Evolutionary conservation across 2,329 filamentous ascomycete genomes (phyloP).

Genomic region (Talaromyces sp.): DNA sequence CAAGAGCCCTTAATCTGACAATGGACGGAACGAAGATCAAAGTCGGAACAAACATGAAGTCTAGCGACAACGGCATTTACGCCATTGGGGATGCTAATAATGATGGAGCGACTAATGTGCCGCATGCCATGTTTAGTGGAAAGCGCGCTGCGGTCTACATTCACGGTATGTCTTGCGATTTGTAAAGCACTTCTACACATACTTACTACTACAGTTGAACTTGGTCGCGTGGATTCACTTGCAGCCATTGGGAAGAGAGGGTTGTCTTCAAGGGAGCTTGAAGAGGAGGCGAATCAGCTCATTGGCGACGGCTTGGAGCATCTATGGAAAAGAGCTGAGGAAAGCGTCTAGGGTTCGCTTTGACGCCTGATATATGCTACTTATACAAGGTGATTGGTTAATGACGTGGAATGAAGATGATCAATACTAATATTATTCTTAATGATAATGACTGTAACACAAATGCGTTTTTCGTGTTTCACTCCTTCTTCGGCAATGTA

Average conservation of each 20-base stretch:
- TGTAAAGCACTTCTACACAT: neutral
- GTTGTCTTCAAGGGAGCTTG: slow-evolving; percentile 24
- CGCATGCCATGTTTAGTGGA: slow-evolving; percentile 58
- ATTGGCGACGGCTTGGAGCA: slow-evolving; percentile 33
- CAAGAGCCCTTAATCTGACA: slow-evolving; percentile 47
- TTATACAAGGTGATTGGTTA: neutral
- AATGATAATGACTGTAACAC: neutral
- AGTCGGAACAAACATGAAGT: slow-evolving; percentile 46
- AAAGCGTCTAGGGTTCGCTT: neutral
- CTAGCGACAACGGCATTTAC: slow-evolving; percentile 55
- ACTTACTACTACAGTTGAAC: slow-evolving; percentile 26
- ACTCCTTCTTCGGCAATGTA: slow-evolving; percentile 7
- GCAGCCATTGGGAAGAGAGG: slow-evolving; percentile 30
- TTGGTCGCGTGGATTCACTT: slow-evolving; percentile 31
- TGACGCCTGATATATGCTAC: neutral
- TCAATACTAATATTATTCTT: neutral
- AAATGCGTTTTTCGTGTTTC: neutral
- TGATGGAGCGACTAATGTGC: slow-evolving; percentile 59
- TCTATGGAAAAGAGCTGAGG: slow-evolving; percentile 22
- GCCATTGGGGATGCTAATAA: slow-evolving; percentile 60
- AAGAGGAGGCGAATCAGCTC: slow-evolving; percentile 26
- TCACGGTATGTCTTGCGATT: slow-evolving; percentile 47
- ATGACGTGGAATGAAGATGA: neutral
- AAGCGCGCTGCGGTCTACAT: slow-evolving; percentile 57
- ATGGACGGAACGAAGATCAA: slow-evolving; percentile 46